Conservation (phyloP, 257 asterid genomes). For the Lycium ferocissimum region DNA sequence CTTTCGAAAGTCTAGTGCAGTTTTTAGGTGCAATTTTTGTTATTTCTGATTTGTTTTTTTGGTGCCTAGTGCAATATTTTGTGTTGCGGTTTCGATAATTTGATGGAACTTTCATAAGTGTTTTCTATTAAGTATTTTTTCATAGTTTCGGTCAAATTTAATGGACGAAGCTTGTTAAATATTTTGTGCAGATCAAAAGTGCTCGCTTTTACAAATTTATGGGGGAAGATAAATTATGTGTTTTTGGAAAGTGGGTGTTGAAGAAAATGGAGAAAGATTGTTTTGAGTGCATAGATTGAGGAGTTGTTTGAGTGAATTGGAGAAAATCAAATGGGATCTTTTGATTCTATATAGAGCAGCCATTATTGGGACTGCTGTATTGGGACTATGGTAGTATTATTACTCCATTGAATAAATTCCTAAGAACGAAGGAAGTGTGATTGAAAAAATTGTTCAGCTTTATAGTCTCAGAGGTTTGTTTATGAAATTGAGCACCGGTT, state of each 20-base stretch:
- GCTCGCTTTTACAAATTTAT: no score
- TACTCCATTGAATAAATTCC: neutral
- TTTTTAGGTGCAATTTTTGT: no score
- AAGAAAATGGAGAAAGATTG: conserved; percentile 14
- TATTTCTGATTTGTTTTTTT: no score
- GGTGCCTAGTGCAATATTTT: no score
- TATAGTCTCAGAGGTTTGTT: neutral
- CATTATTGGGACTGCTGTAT: neutral
- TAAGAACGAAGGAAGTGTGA: neutral
- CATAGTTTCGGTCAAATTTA: no score
- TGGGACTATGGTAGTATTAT: neutral
- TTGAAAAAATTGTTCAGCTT: neutral
- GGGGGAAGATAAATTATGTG: neutral
- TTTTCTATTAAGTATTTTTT: no score
- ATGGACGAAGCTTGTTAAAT: no score
- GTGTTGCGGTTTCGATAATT: no score
- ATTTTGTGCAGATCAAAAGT: no score
- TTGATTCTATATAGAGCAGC: conserved; percentile 21
- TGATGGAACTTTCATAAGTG: no score
- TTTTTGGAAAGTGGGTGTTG: conserved; percentile 32
- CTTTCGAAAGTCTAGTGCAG: no score
- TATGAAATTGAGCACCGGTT: no score
- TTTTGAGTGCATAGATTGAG: neutral
- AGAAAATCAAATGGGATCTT: neutral
- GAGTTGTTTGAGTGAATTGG: conserved; percentile 5